Evolutionary conservation across 495 filamentous ascomycete species (phyloP).

Genomic region (Penicillium roqueforti): DNA sequence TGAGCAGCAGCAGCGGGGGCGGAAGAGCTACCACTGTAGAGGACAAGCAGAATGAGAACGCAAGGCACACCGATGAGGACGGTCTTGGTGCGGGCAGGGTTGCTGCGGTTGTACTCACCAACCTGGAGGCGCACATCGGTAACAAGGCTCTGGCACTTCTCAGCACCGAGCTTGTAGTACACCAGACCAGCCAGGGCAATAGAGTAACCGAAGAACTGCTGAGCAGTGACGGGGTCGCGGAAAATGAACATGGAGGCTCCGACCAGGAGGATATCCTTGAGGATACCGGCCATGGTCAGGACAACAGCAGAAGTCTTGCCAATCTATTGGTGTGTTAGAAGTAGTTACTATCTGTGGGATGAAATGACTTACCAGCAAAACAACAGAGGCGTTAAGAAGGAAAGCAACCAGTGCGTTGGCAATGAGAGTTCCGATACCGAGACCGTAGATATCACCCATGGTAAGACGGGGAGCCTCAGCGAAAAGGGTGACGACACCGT

Average conservation of each 20-base stretch:
- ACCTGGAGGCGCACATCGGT: slow-evolving; percentile 49
- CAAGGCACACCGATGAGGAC: slow-evolving; percentile 54
- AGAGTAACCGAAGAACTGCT: slow-evolving; percentile 93
- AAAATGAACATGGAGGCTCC: slow-evolving; percentile 81
- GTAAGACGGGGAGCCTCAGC: slow-evolving; percentile 66
- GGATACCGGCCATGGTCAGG: slow-evolving; percentile 89
- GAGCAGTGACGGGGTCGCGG: slow-evolving; percentile 67
- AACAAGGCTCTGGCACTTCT: slow-evolving; percentile 65
- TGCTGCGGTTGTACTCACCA: slow-evolving; percentile 51
- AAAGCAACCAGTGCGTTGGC: slow-evolving; percentile 78
- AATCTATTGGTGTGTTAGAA: slow-evolving; percentile 58
- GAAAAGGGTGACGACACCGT: slow-evolving; percentile 66
- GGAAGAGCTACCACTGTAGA: slow-evolving; percentile 43
- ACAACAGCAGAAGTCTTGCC: slow-evolving; percentile 92
- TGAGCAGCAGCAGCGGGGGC: slow-evolving; percentile 8
- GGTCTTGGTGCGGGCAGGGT: slow-evolving; percentile 65
- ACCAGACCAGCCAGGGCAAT: slow-evolving; percentile 86
- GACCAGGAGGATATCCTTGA: slow-evolving; percentile 94
- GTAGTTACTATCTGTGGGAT: neutral
- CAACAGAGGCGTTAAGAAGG: slow-evolving; percentile 80
- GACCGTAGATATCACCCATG: slow-evolving; percentile 62
- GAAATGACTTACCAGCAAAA: slow-evolving; percentile 66
- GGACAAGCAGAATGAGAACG: slow-evolving; percentile 53
- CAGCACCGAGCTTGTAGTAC: slow-evolving; percentile 91
- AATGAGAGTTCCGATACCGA: slow-evolving; percentile 69